Percentiles rank a stretch among this genome's conserved stretches.
Conservation (phyloP, 352 stramenopile genomes). For the Phytophthora sp. region DNA sequence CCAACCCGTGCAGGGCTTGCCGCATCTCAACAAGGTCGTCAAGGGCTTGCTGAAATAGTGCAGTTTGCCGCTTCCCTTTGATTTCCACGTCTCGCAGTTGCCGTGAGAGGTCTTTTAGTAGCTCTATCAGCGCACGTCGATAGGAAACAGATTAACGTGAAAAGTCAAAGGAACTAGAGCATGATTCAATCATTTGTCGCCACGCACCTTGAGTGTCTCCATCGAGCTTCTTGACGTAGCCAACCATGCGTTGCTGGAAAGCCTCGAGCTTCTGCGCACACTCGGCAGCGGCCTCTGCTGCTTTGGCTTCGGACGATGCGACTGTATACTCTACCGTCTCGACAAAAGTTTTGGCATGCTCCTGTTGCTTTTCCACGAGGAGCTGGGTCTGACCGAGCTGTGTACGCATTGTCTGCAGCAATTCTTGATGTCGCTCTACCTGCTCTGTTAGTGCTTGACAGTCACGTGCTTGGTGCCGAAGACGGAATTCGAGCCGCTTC, state of each 20-base stretch:
- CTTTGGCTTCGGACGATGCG: constrained; percentile 36
- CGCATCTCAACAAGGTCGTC: constrained; percentile 33
- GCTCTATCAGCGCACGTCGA: no score
- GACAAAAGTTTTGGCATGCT: constrained; percentile 53
- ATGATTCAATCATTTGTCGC: neutral
- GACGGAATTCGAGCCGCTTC: constrained; percentile 73
- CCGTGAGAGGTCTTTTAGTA: constrained; percentile 36
- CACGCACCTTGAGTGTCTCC: constrained; percentile 45
- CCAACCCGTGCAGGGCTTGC: constrained; percentile 42
- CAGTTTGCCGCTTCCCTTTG: constrained; percentile 47
- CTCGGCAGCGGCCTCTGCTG: constrained; percentile 18
- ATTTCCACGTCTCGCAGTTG: constrained; percentile 54
- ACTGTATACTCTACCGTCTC: constrained; percentile 51
- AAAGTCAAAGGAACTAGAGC: neutral
- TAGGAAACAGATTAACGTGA: no score
- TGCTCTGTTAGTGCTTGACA: constrained; percentile 56
- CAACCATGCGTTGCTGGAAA: constrained; percentile 55
- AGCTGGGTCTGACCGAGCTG: constrained; percentile 57
- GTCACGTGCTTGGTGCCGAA: constrained; percentile 64
- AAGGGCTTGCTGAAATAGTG: constrained; percentile 46
- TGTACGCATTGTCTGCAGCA: constrained; percentile 36
- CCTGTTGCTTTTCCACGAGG: constrained; percentile 48
- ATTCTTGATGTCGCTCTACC: constrained; percentile 52
- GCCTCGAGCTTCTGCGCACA: constrained; percentile 40
- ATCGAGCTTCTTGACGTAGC: constrained; percentile 57